Evolutionary conservation across 2,329 filamentous ascomycete species (phyloP), one percentile per base, ranked within the genome.

Genomic region (Rugonectria rugulosa): DNA sequence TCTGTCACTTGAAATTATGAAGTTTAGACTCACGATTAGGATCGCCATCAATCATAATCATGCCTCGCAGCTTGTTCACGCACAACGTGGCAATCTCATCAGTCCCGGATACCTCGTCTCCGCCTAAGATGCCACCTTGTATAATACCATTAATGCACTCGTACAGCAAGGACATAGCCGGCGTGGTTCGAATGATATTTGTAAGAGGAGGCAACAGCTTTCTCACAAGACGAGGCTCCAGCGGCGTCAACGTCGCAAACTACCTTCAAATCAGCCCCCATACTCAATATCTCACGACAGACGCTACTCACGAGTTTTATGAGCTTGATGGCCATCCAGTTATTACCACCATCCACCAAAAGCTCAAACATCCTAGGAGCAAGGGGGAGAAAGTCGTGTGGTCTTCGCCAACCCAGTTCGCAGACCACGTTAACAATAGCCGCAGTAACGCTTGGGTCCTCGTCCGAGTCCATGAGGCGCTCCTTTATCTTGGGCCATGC

Each of bases 241-340:
- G 77, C 0, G 95, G 95, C 3, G 93, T 98, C 58, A 99, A 78
- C 2, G 92, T 96, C 37, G 95, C 94, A 81, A 99, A 99, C 90
- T 96, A 68, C 1, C 15, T 3, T 8, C 24, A 26, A n/a, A 27
- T 63, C n/a, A 56, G 48, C 40, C 17, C 31, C 15, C 11, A 19
- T 31, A 15, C 1, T 21, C 2, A 14, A 8, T 11, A 19, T 5
- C 2, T 20, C 6, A 3, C 6, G 8, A 9, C 7, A 10, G 12
- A 20, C 32, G 27, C 15, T n/a, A 48, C 69, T n/a, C 37, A 94
- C 91, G 60, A 99, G 83, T 76, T 99, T 99, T 73, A 99, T 98
- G 60, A 99, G 86, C 73, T 99, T 99, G 72, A 99, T 99, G 56
- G 93, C 93, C 94, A 99, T 98, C 95, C 95, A 99, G 74, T 99